Evolutionary conservation across 2,329 filamentous ascomycete species (phyloP).

Genomic region (Scedosporium aurantiacum): DNA sequence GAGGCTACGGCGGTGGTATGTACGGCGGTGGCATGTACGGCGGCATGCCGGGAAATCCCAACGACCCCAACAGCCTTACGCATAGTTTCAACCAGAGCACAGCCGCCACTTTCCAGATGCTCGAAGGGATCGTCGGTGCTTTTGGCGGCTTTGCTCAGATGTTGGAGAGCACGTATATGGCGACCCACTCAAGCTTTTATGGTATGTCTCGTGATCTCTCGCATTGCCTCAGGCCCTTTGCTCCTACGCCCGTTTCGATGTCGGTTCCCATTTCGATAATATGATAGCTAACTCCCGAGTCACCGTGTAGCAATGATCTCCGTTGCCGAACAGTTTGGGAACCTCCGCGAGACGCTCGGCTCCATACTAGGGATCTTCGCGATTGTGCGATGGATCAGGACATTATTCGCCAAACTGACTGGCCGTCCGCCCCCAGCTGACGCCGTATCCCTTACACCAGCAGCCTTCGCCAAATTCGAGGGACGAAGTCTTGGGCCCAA

Average conservation of each 20-base stretch:
- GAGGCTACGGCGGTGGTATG: slow-evolving; percentile 30
- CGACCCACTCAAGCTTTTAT: slow-evolving; percentile 96
- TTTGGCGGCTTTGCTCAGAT: slow-evolving; percentile 98
- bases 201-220: slow-evolving; percentile 44
- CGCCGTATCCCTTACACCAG: slow-evolving; percentile 75
- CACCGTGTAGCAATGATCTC: slow-evolving; percentile 73
- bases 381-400: slow-evolving; percentile 87
- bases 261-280: not conserved
- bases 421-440: slow-evolving; percentile 84
- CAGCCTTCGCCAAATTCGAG: slow-evolving; percentile 83
- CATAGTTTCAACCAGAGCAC: slow-evolving; percentile 92
- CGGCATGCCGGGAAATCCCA: slow-evolving; percentile 46
- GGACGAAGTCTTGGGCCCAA: slow-evolving; percentile 43
- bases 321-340: slow-evolving; percentile 93
- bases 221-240: not conserved
- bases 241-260: not conserved
- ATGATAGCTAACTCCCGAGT: slow-evolving; percentile 5
- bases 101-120: slow-evolving; percentile 93
- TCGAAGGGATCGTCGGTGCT: slow-evolving; percentile 90
- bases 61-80: slow-evolving; percentile 89
- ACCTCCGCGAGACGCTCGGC: slow-evolving; percentile 82
- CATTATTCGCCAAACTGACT: slow-evolving; percentile 81
- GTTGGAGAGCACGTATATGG: slow-evolving; percentile 99
- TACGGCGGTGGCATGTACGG: slow-evolving; percentile 33
- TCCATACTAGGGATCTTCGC: slow-evolving; percentile 94